Evolutionary conservation across 768 basidiomycete genomes (phyloP), one percentile per base, ranked within the genome.

Genomic region (Macrolepiota fuliginosa): DNA sequence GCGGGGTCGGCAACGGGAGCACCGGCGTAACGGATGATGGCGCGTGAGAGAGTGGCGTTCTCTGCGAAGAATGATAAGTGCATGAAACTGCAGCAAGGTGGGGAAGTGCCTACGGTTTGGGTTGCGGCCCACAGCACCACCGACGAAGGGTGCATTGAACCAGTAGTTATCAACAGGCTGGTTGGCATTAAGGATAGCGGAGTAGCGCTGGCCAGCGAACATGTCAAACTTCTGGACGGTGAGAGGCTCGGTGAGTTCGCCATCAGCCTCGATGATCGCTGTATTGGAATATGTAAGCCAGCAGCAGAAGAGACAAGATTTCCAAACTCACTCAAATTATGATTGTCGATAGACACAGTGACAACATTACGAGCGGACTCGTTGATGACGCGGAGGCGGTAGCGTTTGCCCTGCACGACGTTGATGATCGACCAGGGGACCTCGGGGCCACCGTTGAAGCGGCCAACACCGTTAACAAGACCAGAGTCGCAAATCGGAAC

Each of bases 321-420:
- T 45, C 24, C 32, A 1, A 12, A 67, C 66, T 71, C 63, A 58
- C 70, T 74, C 59, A 72, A 50, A 4, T 63, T 39, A 46, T 75
- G 72, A 1, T 74, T 69, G 27, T 78, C 76, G 27, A 79, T 66
- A 0, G 75, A 77, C 62, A 80, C 73, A 4, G 65, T 69, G 71
- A 77, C 79, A 32, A 70, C 72, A 10, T 76, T 74, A 37, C 78
- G 73, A 58, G 83, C 83, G 17, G 82, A 81, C 24, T 74, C 75
- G 54, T 78, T 78, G 66, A 87, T 69, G 12, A 87, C 56, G 10
- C 84, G 82, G 72, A 86, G 78, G 42, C 85, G 80, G 66, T 86
- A 86, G 37, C 82, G 74, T 54, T 75, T 74, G 12, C 78, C 79
- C 0, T 62, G 56, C 1, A 68, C 61, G 47, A 86, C 81, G 58